Percentiles rank a stretch among this genome's conserved stretches.
These are phyloP conservation scores for Sonneratia caseolaris DNA, from an alignment of 345 rosid genomes.

Conservation along the genomic window DNA sequence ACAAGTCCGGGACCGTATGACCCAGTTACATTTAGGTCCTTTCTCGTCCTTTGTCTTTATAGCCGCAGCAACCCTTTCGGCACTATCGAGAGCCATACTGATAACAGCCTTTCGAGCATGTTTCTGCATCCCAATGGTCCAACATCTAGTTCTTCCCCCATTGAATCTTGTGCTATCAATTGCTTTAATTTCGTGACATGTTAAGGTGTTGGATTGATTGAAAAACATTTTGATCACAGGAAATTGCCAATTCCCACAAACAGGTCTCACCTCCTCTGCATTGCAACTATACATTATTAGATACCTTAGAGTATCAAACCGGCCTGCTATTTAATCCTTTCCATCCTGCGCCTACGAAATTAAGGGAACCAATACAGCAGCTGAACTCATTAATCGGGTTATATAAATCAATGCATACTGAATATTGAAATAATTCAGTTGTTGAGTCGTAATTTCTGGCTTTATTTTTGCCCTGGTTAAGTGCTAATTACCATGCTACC, in stretches of 20 bases:
- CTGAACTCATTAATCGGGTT: too few relatives aligned
- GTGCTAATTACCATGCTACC: not conserved
- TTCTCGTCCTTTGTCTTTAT: not conserved
- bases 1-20: not conserved
- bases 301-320: not conserved
- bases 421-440: too few relatives aligned
- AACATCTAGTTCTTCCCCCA: not conserved
- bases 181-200: too few relatives aligned
- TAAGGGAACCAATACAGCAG: not conserved
- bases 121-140: not conserved
- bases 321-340: not conserved
- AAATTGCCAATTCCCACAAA: too few relatives aligned
- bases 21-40: not conserved
- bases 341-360: not conserved
- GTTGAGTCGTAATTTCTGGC: not conserved
- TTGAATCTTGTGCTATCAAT: not conserved
- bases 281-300: not conserved
- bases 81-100: not conserved
- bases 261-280: not conserved
- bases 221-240: too few relatives aligned
- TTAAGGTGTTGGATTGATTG: too few relatives aligned
- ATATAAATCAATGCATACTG: too few relatives aligned
- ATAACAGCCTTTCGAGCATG: not conserved
- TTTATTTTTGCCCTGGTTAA: not conserved
- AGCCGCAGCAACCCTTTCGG: not conserved